A percentile compares a stretch with the other conserved stretches of the same genome.
phyloP scores from a whole-genome alignment of 148 eudicot species.

The Rhododendron mucronatum region DNA sequence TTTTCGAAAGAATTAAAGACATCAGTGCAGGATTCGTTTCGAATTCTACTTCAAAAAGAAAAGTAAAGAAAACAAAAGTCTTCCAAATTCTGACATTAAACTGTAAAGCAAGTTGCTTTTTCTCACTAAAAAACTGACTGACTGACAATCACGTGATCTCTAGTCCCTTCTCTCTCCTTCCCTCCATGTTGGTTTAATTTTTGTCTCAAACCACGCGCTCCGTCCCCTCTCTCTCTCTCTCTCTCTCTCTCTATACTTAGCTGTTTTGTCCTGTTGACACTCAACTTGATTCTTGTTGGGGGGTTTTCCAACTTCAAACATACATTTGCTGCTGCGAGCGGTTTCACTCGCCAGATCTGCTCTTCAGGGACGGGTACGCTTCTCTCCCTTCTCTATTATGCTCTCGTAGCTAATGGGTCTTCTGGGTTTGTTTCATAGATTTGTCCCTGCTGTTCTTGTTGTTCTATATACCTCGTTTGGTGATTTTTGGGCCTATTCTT shows the following conservation, averaged over 20 bases:
- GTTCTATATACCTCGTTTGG: neutral
- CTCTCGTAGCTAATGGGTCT: neutral
- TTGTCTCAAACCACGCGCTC: neutral
- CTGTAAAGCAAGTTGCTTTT: neutral
- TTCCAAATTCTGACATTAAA: neutral
- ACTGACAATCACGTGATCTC: conserved; percentile 8
- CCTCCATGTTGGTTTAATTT: neutral
- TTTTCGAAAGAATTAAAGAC: too few species aligned
- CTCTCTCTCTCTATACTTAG: neutral
- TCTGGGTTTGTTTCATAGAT: conserved; percentile 2
- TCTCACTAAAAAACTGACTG: neutral
- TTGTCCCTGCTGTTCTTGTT: neutral
- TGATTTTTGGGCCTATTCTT: neutral
- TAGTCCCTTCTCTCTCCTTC: neutral
- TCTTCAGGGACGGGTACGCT: neutral
- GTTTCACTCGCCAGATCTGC: conserved; percentile 9
- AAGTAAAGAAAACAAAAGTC: neutral
- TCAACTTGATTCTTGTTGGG: neutral
- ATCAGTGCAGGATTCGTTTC: neutral
- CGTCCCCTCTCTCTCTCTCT: too few species aligned
- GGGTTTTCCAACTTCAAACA: neutral
- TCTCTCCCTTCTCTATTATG: neutral
- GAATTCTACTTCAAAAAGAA: neutral
- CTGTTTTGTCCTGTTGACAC: neutral
- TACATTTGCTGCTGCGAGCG: neutral